Evolutionary conservation across 495 filamentous ascomycete species (phyloP).

Genomic region (Copromyces sp.): DNA sequence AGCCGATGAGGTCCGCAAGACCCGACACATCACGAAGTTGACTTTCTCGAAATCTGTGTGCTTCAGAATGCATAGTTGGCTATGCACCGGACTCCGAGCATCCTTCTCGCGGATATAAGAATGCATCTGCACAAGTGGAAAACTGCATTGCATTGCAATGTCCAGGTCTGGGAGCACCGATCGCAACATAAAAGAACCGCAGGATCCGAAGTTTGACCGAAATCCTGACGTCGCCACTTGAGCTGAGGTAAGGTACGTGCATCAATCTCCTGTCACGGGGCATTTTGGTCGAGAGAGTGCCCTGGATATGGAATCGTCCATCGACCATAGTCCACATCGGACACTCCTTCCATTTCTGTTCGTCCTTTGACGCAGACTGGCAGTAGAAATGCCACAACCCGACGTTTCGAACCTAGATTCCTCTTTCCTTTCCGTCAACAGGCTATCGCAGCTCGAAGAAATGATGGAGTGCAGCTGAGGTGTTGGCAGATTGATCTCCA

Average conservation of each 20-base stretch:
- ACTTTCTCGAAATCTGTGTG: neutral
- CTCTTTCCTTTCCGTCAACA: neutral
- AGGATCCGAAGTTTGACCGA: neutral
- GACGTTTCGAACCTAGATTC: neutral
- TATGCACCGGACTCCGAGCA: neutral
- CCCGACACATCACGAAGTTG: neutral
- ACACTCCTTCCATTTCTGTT: too few relatives aligned
- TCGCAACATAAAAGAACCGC: neutral
- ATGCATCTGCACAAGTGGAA: neutral
- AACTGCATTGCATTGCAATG: neutral
- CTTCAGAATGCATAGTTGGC: neutral
- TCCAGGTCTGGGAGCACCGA: neutral
- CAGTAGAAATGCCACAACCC: neutral
- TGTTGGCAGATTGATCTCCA: neutral
- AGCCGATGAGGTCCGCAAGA: neutral
- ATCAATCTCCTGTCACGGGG: neutral
- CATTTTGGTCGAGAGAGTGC: neutral
- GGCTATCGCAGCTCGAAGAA: neutral
- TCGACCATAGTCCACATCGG: too few relatives aligned
- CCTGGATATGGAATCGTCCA: neutral
- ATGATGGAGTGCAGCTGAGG: neutral
- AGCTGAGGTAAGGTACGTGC: neutral
- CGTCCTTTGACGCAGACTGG: neutral
- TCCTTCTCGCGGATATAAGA: neutral
- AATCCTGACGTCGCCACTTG: neutral